Evolutionary conservation across 129 eudicot species (phyloP).

Genomic region (Lactuca sativa): DNA sequence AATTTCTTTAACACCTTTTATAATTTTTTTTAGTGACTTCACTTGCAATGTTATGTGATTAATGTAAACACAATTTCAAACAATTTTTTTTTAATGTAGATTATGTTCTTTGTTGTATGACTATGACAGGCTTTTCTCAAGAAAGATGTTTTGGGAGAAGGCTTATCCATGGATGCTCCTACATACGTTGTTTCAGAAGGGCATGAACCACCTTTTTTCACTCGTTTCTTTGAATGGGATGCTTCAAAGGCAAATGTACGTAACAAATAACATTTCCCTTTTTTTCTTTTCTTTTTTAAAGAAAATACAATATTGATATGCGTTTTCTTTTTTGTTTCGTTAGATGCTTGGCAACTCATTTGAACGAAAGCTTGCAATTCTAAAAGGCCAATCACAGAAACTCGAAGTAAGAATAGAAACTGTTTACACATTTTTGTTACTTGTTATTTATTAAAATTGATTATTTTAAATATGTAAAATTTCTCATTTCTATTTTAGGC

Average conservation of each 20-base stretch:
- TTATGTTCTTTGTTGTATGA: neutral
- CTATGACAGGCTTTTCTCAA: slow-evolving; percentile 61
- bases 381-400: slow-evolving; percentile 52
- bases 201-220: slow-evolving; percentile 73
- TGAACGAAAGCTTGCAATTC: slow-evolving; percentile 72
- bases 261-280: neutral
- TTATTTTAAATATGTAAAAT: slow-evolving; percentile 4
- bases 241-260: slow-evolving; percentile 69
- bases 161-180: slow-evolving; percentile 57
- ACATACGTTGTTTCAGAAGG: slow-evolving; percentile 73
- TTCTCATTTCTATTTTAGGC: slow-evolving; percentile 18
- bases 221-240: slow-evolving; percentile 80
- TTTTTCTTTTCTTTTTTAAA: neutral
- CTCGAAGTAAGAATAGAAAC: slow-evolving; percentile 54
- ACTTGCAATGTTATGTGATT: neutral
- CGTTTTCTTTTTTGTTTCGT: slow-evolving; percentile 11
- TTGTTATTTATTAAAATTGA: neutral
- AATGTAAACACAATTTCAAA: slow-evolving; percentile 1
- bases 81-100: neutral
- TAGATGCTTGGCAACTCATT: slow-evolving; percentile 93
- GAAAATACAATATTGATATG: neutral
- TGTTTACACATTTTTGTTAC: slow-evolving; percentile 6
- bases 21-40: too few species aligned
- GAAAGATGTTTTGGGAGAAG: slow-evolving; percentile 54
- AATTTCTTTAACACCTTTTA: neutral